Evolutionary conservation across 129 eudicot genomes (phyloP), one percentile per base, ranked within the genome.

Genomic region (Scalesia atractyloides): DNA sequence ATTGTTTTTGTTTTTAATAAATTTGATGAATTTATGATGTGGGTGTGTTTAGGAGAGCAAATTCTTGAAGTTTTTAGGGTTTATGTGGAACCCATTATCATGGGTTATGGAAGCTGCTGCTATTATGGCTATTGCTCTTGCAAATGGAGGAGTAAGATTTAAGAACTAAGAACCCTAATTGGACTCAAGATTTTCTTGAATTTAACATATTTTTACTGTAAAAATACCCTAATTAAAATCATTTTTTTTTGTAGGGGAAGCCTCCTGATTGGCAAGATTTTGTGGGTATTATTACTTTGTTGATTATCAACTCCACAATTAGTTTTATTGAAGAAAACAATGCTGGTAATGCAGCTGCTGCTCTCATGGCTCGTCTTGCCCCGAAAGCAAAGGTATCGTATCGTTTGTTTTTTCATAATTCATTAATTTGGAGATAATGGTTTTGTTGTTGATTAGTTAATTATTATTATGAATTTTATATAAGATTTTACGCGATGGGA

Each of bases 31-130:
- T 73, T 15, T 70, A 10, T 50, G 76, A 64, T 67, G 47, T 77
- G 66, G 83, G 77, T 64, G 26, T 74, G 76, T 80, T 19, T 80
- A 95, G 99, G 99, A 95, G 76, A 95, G 99, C 84, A 95, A 95
- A 80, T 59, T 95, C 80, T 87, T 91, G 83, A 95, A 95, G 79
- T 95, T 95, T 76, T 76, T 95, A 84, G 99, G 99, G 65, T 95
- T 95, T 86, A 95, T 95, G 99, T 95, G 99, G 99, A 95, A 95
- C 79, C 99, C 99, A 64, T 87, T 95, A 24, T 95, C 99, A 82
- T 95, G 99, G 99, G 99, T 95, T 51, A 95, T 95, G 99, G 99
- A 95, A 86, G 99, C 99, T 64, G 97, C 99, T 74, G 99, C 99
- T 69, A 78, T 95, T 61, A 95, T 95, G 97, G 97, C 99, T 5